Evolutionary conservation across 202 grass and related monocot species (phyloP), one percentile per base, ranked within the genome.

Genomic region (Elaeis oleifera): DNA sequence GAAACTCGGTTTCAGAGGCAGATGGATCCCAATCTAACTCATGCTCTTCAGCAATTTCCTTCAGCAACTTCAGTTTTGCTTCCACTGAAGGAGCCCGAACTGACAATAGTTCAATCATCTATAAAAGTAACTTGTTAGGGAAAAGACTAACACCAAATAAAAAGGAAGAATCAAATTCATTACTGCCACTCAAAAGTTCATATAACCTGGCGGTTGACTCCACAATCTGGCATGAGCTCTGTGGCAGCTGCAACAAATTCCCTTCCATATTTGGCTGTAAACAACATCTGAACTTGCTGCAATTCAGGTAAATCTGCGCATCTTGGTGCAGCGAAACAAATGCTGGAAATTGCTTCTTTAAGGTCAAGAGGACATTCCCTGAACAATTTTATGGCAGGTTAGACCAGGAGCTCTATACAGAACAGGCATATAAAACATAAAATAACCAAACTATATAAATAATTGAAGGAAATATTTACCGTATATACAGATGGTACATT

Each of bases 31-130:
- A 99, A 82, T 99, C 88, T 70, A 99, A 61, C 54, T 85, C 88
- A 73, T 99, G 88, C 70, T 99, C 88, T 74, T 99, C 88, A 49
- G 94, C 94, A 6, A 99, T 94, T 75, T 99, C 94, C 70, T 99
- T 99, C 49, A 99, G 71, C n/a, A 99, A 78, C 59, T 89, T 99
- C 67, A 99, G 65, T 69, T 99, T 99, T 77, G 63, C 44, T 61
- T 99, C 94, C 36, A 81, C 71, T 20, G 80, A 75, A 17, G 94
- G 94, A 67, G 94, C 71, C 51, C 85, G 85, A 54, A 99, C 77
- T 26, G 94, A 99, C 68, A 99, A 79, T 23, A 99, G 65, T 83
- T 99, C 94, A 76, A 99, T 94, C 70, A 99, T 79, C 94, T 99
- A 78, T 68, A 89, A 17, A 17, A 63, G 56, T 5, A 76, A 52